These are phyloP conservation scores for Echium plantagineum DNA, from an alignment of 257 asterid species.

Conservation along the genomic window DNA sequence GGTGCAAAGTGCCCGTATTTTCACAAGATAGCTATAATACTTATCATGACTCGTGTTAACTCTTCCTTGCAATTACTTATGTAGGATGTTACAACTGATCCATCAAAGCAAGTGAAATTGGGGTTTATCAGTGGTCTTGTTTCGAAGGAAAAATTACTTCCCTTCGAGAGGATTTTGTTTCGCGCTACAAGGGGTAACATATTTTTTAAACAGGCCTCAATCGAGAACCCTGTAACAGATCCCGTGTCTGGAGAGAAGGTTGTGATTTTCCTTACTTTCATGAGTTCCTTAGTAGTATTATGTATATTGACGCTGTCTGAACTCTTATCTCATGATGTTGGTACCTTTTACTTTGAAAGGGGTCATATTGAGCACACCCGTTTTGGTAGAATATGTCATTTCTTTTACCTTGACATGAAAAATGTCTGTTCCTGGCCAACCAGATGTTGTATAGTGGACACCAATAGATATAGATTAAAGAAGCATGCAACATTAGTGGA, in stretches of 20 bases:
- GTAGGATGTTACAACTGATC: conserved; percentile 51
- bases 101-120: conserved; percentile 93
- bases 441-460: too few relatives aligned
- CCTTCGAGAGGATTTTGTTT: conserved; percentile 95
- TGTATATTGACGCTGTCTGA: too few relatives aligned
- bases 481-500: too few relatives aligned
- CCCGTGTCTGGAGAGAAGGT: conserved; percentile 96
- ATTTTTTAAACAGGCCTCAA: conserved; percentile 61
- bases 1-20: conserved; percentile 27
- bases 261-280: background rate
- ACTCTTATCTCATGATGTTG: too few relatives aligned
- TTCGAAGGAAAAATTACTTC: conserved; percentile 80
- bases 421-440: too few relatives aligned
- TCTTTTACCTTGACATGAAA: too few relatives aligned
- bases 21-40: background rate
- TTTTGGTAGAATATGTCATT: too few relatives aligned
- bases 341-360: too few relatives aligned
- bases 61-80: conserved; percentile 9
- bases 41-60: conserved; percentile 2
- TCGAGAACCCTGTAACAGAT: conserved; percentile 76
- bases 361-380: too few relatives aligned
- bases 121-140: conserved; percentile 90
- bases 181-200: conserved; percentile 99
- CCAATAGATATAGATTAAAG: too few relatives aligned
- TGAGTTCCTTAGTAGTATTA: background rate